Evolutionary conservation across 192 early-diverging fungal genomes (phyloP).

Genomic region (Endogone sp.): DNA sequence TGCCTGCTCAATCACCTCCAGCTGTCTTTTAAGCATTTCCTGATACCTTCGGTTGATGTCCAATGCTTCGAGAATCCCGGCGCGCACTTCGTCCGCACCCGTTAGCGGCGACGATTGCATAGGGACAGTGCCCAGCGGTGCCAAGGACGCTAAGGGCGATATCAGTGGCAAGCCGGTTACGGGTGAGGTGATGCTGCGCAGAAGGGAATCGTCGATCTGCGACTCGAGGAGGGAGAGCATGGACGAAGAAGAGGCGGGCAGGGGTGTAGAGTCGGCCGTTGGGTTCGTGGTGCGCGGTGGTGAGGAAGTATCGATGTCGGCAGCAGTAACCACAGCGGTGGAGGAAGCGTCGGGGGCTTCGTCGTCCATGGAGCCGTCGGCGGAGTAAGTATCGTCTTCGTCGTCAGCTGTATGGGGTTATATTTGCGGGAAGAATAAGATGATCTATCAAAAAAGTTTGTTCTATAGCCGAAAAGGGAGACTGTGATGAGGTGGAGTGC

Average conservation of each 20-base stretch:
- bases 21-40: background rate
- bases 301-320: too few relatives aligned
- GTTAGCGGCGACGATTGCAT: too few relatives aligned
- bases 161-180: background rate
- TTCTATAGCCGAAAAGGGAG: too few relatives aligned
- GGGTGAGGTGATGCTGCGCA: background rate
- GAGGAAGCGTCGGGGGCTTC: background rate
- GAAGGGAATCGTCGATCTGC: background rate
- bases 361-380: background rate
- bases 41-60: background rate
- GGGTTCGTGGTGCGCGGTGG: background rate
- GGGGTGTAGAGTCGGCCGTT: too few relatives aligned
- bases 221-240: background rate
- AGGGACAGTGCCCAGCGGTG: background rate
- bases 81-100: background rate
- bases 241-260: background rate
- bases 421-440: too few relatives aligned
- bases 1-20: background rate
- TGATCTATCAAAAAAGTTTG: too few relatives aligned
- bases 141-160: background rate
- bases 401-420: background rate
- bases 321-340: too few relatives aligned
- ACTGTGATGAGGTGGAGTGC: background rate
- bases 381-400: background rate
- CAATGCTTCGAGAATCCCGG: background rate